phyloP scores from a whole-genome alignment of 164 flowering plant genomes.

The Vitis amurensis region DNA sequence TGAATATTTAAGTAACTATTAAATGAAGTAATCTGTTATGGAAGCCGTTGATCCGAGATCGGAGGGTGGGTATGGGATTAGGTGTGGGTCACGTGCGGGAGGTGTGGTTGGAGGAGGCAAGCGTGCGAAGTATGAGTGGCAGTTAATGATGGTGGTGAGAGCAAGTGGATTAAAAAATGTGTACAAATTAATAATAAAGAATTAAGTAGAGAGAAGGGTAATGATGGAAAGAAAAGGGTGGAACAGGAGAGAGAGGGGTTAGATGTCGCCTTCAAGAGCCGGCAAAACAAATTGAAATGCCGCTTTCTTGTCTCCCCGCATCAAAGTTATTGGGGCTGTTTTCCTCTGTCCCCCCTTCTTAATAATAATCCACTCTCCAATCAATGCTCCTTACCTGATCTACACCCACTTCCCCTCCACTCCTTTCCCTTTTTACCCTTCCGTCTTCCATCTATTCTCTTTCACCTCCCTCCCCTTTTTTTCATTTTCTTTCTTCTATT shows the following conservation, averaged over 20 bases:
- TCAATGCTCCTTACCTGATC: conserved; percentile 6
- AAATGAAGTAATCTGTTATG: neutral
- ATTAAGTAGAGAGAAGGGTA: conserved; percentile 10
- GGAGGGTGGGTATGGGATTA: neutral
- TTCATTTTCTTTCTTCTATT: neutral
- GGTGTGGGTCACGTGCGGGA: too few relatives aligned
- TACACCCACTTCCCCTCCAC: neutral
- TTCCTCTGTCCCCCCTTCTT: conserved; percentile 38
- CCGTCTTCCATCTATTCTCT: too few relatives aligned
- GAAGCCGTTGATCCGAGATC: neutral
- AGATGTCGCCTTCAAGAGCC: conserved; percentile 41
- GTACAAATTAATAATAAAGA: conserved; percentile 3
- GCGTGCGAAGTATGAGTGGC: neutral
- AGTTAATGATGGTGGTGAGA: neutral
- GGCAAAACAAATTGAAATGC: conserved; percentile 49
- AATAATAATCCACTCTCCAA: neutral
- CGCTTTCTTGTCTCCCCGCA: conserved; percentile 63
- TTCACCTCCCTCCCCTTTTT: conserved; percentile 4
- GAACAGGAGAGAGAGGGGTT: conserved; percentile 14
- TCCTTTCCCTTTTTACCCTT: neutral
- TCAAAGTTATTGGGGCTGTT: conserved; percentile 24
- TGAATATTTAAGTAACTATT: neutral
- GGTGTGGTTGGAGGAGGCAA: neutral
- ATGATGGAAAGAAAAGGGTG: conserved; percentile 12
- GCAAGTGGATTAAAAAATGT: neutral